These are phyloP conservation scores for Acanthochlamys bracteata DNA, from an alignment of 106 monocot species.

Conservation along the genomic window DNA sequence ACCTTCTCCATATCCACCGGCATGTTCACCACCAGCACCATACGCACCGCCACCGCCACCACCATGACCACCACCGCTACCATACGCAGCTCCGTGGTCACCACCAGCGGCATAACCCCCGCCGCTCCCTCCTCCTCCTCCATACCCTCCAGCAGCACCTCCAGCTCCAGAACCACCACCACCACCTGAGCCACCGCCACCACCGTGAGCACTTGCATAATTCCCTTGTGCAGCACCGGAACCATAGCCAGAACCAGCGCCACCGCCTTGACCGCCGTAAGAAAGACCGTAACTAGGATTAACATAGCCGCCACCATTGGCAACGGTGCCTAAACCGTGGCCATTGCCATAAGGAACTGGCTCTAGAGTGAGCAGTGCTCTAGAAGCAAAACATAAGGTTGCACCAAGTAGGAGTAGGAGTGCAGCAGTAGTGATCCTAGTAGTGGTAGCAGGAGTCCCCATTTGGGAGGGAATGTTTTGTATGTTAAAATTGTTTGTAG, in stretches of 20 bases:
- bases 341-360: too few species aligned
- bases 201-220: slow-evolving; percentile 7
- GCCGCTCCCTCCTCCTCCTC: background rate
- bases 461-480: too few species aligned
- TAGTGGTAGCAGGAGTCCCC: too few species aligned
- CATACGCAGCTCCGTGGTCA: slow-evolving; percentile 1
- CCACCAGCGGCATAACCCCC: background rate
- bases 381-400: too few species aligned
- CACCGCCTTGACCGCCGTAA: background rate
- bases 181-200: slow-evolving; percentile 3
- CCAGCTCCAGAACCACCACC: slow-evolving; percentile 1
- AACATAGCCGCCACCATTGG: background rate
- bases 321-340: background rate
- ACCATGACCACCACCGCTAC: slow-evolving; percentile 2
- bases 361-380: too few species aligned
- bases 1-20: slow-evolving; percentile 9
- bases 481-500: too few species aligned
- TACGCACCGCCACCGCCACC: background rate
- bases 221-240: slow-evolving; percentile 6
- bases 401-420: too few species aligned
- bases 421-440: too few species aligned
- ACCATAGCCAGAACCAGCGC: slow-evolving; percentile 7
- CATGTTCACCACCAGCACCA: slow-evolving; percentile 2
- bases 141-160: slow-evolving; percentile 1
- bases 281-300: background rate